Percentiles rank a stretch among this genome's conserved stretches.
Conservation (phyloP, 1,284 basidiomycete genomes). For the Fomes fomentarius region DNA sequence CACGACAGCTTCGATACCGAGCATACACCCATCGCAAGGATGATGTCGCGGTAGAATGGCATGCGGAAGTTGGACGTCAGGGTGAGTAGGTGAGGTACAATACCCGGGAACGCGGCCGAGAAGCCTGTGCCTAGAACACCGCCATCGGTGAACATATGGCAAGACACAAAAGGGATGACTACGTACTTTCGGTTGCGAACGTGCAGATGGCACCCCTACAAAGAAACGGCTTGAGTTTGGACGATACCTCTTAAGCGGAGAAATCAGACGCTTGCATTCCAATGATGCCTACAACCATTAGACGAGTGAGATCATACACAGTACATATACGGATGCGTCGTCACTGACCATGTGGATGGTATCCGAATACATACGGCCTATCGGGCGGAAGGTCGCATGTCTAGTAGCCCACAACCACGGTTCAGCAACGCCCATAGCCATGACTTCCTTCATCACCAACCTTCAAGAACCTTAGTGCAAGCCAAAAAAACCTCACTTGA, state of each 20-base stretch:
- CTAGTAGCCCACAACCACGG: constrained; percentile 49
- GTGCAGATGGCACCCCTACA: constrained; percentile 89
- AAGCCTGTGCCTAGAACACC: constrained; percentile 83
- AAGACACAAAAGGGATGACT: constrained; percentile 4
- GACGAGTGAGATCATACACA: background rate
- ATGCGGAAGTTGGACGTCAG: constrained; percentile 89
- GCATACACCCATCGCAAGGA: constrained; percentile 86
- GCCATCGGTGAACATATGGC: constrained; percentile 8
- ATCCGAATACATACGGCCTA: constrained; percentile 94
- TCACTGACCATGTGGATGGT: constrained; percentile 88
- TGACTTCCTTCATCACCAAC: too few species aligned
- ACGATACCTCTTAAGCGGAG: background rate
- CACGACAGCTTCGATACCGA: constrained; percentile 93
- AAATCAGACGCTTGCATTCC: constrained; percentile 70
- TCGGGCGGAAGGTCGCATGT: constrained; percentile 90
- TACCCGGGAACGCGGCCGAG: constrained; percentile 87
- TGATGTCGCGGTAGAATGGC: constrained; percentile 92
- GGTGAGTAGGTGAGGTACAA: constrained; percentile 92
- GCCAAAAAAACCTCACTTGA: too few species aligned
- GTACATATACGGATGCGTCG: background rate
- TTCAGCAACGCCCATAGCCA: background rate
- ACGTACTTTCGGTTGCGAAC: constrained; percentile 87
- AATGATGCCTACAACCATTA: constrained; percentile 68
- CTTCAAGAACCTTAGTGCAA: constrained; percentile 59
- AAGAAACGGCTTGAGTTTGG: background rate